Conservation (phyloP, 2,329 filamentous ascomycete species). For the Talaromyces atroroseus region DNA sequence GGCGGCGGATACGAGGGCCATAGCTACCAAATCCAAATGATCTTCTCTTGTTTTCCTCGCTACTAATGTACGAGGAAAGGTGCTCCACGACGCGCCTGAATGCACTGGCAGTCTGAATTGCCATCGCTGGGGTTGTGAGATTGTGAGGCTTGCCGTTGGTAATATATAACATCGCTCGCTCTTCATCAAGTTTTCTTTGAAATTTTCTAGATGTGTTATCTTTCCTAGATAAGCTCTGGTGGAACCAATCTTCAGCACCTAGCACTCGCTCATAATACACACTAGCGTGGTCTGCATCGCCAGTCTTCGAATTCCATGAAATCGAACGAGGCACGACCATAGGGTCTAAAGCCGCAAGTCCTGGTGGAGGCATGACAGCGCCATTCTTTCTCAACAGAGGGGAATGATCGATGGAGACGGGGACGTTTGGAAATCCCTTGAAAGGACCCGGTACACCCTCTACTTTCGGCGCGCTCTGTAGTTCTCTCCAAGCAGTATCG, state of each 20-base stretch:
- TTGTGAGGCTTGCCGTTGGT: not conserved
- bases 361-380: slow-evolving; percentile 1
- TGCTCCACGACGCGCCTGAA: not conserved
- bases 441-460: slow-evolving; percentile 4
- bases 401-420: not conserved
- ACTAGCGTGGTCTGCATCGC: not conserved
- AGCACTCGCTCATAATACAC: slow-evolving; percentile 8
- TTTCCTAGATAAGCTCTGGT: slow-evolving; percentile 3
- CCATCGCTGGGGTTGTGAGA: not conserved
- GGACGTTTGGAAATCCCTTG: not conserved
- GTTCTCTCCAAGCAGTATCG: not conserved
- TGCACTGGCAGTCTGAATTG: not conserved
- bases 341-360: not conserved
- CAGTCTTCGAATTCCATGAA: not conserved
- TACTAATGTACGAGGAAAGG: not conserved
- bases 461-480: not conserved
- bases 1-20: not conserved
- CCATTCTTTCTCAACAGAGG: not conserved
- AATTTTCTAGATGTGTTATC: not conserved
- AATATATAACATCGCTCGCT: not conserved
- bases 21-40: not conserved
- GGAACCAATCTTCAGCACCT: slow-evolving; percentile 12
- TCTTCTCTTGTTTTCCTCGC: not conserved
- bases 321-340: not conserved
- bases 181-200: not conserved